Conservation (phyloP, 768 basidiomycete genomes). For the Suillus bovinus region DNA sequence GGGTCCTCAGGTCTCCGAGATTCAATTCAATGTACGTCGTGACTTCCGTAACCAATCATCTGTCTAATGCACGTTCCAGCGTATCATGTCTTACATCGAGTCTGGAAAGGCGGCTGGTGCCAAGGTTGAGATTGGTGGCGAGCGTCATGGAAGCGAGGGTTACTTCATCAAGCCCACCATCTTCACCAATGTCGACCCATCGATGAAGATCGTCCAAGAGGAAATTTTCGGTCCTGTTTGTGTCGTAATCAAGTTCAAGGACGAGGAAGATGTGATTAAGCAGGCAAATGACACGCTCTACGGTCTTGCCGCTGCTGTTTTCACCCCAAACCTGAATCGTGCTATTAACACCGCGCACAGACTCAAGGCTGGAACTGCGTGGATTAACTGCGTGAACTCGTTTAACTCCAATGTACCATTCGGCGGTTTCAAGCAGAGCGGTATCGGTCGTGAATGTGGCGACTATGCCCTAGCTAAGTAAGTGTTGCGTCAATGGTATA, state of each 20-base stretch:
- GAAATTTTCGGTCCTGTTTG: slow-evolving; percentile 85
- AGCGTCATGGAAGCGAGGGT: slow-evolving; percentile 55
- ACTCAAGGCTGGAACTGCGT: slow-evolving; percentile 81
- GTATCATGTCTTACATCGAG: slow-evolving; percentile 77
- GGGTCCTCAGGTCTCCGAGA: slow-evolving; percentile 78
- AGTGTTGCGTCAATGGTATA: not conserved
- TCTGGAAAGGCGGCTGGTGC: slow-evolving; percentile 75
- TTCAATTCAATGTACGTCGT: slow-evolving; percentile 65
- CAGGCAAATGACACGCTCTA: slow-evolving; percentile 87
- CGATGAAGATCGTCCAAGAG: slow-evolving; percentile 75
- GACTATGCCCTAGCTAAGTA: slow-evolving; percentile 67
- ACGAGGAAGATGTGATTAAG: slow-evolving; percentile 61
- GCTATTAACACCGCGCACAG: slow-evolving; percentile 72
- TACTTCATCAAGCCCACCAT: slow-evolving; percentile 79
- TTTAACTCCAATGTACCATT: slow-evolving; percentile 57
- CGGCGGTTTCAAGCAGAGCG: slow-evolving; percentile 84
- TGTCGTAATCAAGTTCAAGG: slow-evolving; percentile 74
- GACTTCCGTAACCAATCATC: not conserved
- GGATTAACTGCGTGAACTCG: slow-evolving; percentile 47
- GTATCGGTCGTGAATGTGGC: slow-evolving; percentile 79
- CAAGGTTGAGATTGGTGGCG: slow-evolving; percentile 64
- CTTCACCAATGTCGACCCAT: slow-evolving; percentile 61
- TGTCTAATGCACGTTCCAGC: slow-evolving; percentile 37
- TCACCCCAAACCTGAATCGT: slow-evolving; percentile 75
- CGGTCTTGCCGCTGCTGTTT: slow-evolving; percentile 87